These are phyloP conservation scores for Artemisia annua DNA, from an alignment of 129 eudicot genomes.

Conservation along the genomic window DNA sequence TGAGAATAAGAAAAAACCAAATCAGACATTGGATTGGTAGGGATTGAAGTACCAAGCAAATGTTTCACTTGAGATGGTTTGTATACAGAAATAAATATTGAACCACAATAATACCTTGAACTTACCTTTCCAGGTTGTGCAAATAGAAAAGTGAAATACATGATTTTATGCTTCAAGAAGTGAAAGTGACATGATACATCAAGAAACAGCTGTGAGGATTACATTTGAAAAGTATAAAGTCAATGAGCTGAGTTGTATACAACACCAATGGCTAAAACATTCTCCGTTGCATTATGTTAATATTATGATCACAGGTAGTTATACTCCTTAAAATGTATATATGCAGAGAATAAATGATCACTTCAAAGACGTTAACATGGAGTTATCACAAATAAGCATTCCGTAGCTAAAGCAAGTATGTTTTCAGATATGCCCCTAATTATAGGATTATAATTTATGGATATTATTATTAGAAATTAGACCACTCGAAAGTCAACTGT, in stretches of 20 bases:
- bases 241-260: neutral
- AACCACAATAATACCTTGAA: neutral
- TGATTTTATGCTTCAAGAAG: too few species aligned
- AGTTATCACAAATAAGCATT: neutral
- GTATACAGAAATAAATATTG: too few species aligned
- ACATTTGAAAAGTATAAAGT: neutral
- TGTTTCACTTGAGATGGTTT: too few species aligned
- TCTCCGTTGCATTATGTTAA: neutral
- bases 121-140: neutral
- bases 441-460: too few species aligned
- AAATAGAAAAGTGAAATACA: neutral
- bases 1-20: too few species aligned
- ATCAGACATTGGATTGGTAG: too few species aligned
- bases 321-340: neutral
- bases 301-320: neutral
- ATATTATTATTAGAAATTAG: too few species aligned
- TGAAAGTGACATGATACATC: constrained; percentile 6
- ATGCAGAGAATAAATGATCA: neutral
- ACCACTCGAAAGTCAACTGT: too few species aligned
- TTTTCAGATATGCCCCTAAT: neutral
- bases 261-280: neutral
- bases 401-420: neutral
- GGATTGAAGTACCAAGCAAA: too few species aligned
- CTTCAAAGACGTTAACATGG: neutral
- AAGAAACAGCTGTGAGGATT: neutral